phyloP scores from a whole-genome alignment of 805 yeast species.

The Tetrapisispora pingtungensis region DNA sequence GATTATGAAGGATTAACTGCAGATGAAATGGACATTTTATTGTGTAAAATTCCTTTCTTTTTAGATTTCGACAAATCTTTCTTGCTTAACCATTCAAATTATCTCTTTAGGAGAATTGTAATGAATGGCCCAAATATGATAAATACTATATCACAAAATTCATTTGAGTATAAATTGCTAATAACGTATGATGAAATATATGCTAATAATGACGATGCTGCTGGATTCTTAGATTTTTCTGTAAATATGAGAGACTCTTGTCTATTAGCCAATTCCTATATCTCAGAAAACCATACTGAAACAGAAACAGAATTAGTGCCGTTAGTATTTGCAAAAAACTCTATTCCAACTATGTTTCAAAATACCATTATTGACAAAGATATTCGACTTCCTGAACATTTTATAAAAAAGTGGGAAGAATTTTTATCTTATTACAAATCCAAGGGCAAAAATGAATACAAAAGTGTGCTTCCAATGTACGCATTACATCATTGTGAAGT shows the following conservation, averaged over 20 bases:
- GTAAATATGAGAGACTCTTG: neutral
- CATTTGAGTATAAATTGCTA: neutral
- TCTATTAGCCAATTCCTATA: neutral
- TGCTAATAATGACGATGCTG: neutral
- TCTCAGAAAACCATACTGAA: neutral
- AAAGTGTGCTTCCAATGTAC: slow-evolving; percentile 14
- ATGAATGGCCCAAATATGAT: slow-evolving; percentile 7
- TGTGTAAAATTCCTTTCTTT: neutral
- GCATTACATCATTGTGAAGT: slow-evolving; percentile 26
- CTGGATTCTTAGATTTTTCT: neutral
- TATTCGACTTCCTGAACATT: slow-evolving; percentile 11
- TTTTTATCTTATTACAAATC: slow-evolving; percentile 7
- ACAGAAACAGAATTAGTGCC: slow-evolving; percentile 5
- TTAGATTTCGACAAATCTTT: neutral
- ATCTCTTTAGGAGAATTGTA: slow-evolving; percentile 12
- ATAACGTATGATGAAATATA: slow-evolving; percentile 1
- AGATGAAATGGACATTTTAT: neutral
- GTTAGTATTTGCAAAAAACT: slow-evolving; percentile 16
- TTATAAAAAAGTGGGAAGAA: slow-evolving; percentile 13
- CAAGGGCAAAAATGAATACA: slow-evolving; percentile 8
- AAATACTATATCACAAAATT: neutral
- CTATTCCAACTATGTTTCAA: slow-evolving; percentile 13
- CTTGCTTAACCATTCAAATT: slow-evolving; percentile 5
- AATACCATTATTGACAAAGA: slow-evolving; percentile 1
- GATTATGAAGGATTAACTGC: neutral